Base-by-base conservation (phyloP, 371 early-diverging fungal species). In the Apophysomyces sp. region DNA sequence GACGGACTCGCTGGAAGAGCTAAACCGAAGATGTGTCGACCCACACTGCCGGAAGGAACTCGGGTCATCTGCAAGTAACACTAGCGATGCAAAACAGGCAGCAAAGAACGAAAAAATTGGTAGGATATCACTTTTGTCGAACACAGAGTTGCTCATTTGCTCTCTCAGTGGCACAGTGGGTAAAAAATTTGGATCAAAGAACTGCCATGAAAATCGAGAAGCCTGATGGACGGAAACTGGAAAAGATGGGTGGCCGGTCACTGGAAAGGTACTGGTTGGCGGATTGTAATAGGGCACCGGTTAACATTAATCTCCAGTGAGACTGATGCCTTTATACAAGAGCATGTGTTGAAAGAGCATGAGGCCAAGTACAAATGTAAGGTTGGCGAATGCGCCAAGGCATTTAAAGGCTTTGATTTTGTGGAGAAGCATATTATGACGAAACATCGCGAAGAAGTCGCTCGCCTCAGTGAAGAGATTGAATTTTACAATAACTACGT, bases 331-430 rank as follows among this genome's bases (percentile, higher is more conserved):
- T 85, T 81, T 66, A 55, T 85, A n/a, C 72, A 76, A 57, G 72
- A 82, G 53, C 84, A 85, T 37, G 81, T 84, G 11, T 72, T 81
- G 24, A 89, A 90, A 57, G 92, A 90, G 54, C 86, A 84, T n/a
- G 90, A 84, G 36, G 88, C 90, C 56, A 94, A 94, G 73, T 96
- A 78, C 83, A 88, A 95, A 57, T 98, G 98, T 75, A 85, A 76
- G 66, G 81, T 92, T 21, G 70, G 68, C 1, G 77, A 75, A 36
- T 98, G 98, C 75, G 83, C 83, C 11, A 98, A 98, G 81, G 91
- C 96, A 49, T 98, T 98, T 85, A 90, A 93, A 65, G 97, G 95
- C 12, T 87, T 89, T 52, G 94, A 92, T 63, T 98, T 92, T 85
- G 95, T 96, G 12, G 87, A 87, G 69, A 97, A 97, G 74, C 98